These are phyloP conservation scores for Cryptococcus jaspeensis DNA, from an alignment of 1,284 basidiomycete species.

Conservation along the genomic window DNA sequence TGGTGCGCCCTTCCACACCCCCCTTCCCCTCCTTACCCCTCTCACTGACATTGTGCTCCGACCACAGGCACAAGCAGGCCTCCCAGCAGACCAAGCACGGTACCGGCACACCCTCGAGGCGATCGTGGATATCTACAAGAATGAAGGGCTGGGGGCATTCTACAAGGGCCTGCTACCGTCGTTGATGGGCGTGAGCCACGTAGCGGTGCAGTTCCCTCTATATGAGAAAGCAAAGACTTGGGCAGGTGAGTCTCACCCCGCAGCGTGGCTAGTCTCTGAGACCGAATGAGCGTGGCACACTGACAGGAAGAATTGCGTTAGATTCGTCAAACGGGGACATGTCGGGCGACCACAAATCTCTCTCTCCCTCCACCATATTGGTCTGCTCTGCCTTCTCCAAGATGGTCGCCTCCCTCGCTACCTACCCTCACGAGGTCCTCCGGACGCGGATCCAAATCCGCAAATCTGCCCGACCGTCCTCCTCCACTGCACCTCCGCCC, in stretches of 20 bases:
- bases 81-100: conserved; percentile 66
- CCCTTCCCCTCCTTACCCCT: no score
- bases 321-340: no score
- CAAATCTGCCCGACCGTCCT: conserved; percentile 12
- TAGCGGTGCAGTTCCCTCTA: conserved; percentile 93
- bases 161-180: conserved; percentile 88
- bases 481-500: conserved; percentile 1
- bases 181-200: conserved; percentile 83
- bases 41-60: neutral
- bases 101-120: conserved; percentile 88
- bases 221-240: conserved; percentile 85
- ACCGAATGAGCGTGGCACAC: neutral
- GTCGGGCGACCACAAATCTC: conserved; percentile 54
- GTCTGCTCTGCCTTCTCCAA: conserved; percentile 83
- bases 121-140: conserved; percentile 76
- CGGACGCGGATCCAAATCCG: conserved; percentile 88
- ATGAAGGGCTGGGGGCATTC: conserved; percentile 79
- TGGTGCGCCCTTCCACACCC: conserved; percentile 64
- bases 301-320: neutral
- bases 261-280: neutral
- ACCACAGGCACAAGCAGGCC: conserved; percentile 52
- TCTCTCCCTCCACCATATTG: conserved; percentile 71
- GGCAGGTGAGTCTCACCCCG: conserved; percentile 76
- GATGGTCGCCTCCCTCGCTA: conserved; percentile 88
- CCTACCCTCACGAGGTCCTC: conserved; percentile 94